Conservation (phyloP, 2,329 filamentous ascomycete genomes). For the Tympanopsis confertula region DNA sequence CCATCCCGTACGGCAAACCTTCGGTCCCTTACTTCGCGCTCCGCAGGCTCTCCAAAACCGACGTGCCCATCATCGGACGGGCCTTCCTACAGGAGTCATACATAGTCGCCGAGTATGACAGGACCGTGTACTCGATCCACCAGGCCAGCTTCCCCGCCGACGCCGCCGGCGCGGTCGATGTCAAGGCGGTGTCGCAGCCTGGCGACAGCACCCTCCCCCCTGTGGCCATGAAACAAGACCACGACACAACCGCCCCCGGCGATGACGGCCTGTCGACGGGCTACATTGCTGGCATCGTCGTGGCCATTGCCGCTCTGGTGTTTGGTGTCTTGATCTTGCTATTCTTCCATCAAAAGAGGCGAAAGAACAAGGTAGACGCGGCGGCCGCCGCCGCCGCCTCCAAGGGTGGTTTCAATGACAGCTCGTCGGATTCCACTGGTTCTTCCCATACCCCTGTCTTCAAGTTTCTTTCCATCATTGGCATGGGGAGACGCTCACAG, state of each 20-base stretch:
- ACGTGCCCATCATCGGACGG: slow-evolving; percentile 50
- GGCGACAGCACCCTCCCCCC: slow-evolving; percentile 27
- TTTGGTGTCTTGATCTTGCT: neutral
- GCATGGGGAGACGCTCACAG: slow-evolving; percentile 8
- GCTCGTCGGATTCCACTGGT: too few species aligned
- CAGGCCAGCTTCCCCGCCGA: slow-evolving; percentile 39
- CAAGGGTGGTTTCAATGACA: too few species aligned
- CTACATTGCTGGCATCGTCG: neutral
- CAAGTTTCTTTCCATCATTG: neutral
- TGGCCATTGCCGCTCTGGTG: neutral
- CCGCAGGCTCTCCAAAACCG: slow-evolving; percentile 37
- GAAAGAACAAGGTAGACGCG: neutral
- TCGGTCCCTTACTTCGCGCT: slow-evolving; percentile 55
- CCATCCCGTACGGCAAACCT: slow-evolving; percentile 29
- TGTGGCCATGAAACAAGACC: slow-evolving; percentile 15
- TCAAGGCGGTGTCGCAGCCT: slow-evolving; percentile 13
- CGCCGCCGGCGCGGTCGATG: slow-evolving; percentile 23
- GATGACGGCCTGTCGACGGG: neutral
- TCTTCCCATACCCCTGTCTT: neutral
- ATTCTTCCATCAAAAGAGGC: neutral
- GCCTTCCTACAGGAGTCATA: slow-evolving; percentile 62
- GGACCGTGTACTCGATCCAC: slow-evolving; percentile 37
- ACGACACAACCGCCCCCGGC: neutral
- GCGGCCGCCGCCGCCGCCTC: too few species aligned
- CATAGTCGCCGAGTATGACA: slow-evolving; percentile 43